Evolutionary conservation across 1,139 yeast genomes (phyloP), one percentile per base, ranked within the genome.

Genomic region (Torulaspora globosa): DNA sequence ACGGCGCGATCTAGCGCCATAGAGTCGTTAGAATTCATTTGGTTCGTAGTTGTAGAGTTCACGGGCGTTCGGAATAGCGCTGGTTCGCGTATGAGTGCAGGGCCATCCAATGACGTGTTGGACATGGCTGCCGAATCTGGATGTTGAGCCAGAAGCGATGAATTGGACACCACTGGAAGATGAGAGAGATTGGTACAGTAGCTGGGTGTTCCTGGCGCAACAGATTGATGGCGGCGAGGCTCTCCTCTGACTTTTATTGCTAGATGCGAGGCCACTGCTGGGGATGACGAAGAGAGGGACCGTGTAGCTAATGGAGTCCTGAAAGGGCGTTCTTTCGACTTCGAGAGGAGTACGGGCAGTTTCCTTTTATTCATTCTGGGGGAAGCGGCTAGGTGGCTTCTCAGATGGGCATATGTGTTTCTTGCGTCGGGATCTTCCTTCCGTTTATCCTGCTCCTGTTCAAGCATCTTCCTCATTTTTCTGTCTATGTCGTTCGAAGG

Each of bases 341-440:
- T 62, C 3, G 67, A 62, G 7, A 58, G 43, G 11, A 63, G 50
- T 1, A 63, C 62, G n/a, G 67, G 66, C 21, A 63, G 42, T 44
- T 63, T 63, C 14, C 56, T 49, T 39, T 51, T 59, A 33, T 50
- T 51, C 28, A 45, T 12, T 35, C 51, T 60, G 7, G 67, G 67
- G 2, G 67, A 63, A 1, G 67, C 65, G 6, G 52, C 49, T 18
- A 62, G 51, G 45, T 63, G 67, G 1, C 58, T 51, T 36, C 56
- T 57, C 33, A 63, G 46, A 44, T 62, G 62, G 2, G 61, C 58
- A 38, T 63, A 63, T 8, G 65, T 60, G 37, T 60, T 57, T 35
- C 50, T 54, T 23, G 51, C 55, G 28, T 53, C 50, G 9, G 44
- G 42, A 24, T 53, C 53, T 5, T 45, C 44, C 30, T 52, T 51